Percentiles rank a stretch among this genome's conserved stretches.
These are phyloP conservation scores for Fusarium secorum DNA, from an alignment of 2,329 filamentous ascomycete genomes.

Conservation along the genomic window DNA sequence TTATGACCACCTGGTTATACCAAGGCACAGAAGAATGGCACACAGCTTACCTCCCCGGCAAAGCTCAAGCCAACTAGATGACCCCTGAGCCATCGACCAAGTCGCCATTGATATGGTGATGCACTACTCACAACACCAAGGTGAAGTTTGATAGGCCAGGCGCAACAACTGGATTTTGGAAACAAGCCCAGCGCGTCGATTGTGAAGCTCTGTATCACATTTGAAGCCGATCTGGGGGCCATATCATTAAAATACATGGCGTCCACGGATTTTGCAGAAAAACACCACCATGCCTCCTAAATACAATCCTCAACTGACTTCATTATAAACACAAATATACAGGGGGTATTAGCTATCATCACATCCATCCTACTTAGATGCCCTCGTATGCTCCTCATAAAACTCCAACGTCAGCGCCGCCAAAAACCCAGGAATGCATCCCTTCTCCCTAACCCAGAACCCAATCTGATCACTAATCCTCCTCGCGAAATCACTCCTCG, in stretches of 20 bases:
- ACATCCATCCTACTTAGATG: conserved; percentile 31
- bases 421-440: conserved; percentile 91
- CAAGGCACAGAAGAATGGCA: neutral
- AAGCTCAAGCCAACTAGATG: neutral
- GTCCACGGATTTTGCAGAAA: neutral
- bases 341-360: conserved; percentile 41
- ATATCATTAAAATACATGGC: neutral
- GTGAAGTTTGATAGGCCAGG: neutral
- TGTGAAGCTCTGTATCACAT: neutral
- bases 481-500: conserved; percentile 82
- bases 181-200: neutral
- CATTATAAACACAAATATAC: conserved; percentile 24
- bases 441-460: conserved; percentile 95
- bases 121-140: too few species aligned
- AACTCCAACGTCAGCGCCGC: conserved; percentile 93
- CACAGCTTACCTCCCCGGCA: neutral
- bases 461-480: conserved; percentile 87
- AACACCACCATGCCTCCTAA: neutral
- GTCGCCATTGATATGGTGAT: neutral
- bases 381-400: conserved; percentile 71
- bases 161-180: neutral
- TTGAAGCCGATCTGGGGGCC: neutral
- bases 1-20: too few species aligned
- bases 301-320: neutral
- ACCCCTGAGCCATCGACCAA: neutral